Percentiles rank a stretch among this genome's conserved stretches.
Conservation (phyloP, 2,329 filamentous ascomycete species). For the Alternaria arbusti region DNA sequence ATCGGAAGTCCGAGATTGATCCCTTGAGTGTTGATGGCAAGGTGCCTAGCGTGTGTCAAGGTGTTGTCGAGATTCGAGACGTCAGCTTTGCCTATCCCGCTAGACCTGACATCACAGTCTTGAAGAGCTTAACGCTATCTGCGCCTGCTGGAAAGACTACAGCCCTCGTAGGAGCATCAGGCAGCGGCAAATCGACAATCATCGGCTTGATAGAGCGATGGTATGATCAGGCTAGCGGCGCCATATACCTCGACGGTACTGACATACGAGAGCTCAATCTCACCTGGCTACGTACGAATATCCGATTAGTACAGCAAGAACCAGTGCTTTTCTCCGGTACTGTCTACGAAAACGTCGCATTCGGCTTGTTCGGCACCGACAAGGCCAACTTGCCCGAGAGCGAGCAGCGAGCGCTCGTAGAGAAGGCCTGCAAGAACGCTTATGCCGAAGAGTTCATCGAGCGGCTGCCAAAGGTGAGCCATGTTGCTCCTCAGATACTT, state of each 20-base stretch:
- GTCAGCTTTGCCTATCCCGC: constrained; percentile 94
- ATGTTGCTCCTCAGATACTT: not conserved
- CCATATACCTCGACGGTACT: constrained; percentile 45
- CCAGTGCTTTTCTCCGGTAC: constrained; percentile 87
- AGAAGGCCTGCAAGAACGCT: constrained; percentile 85
- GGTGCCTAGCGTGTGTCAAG: constrained; percentile 28
- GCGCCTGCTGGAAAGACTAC: constrained; percentile 91
- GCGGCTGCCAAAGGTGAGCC: constrained; percentile 56
- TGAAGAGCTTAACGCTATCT: constrained; percentile 78
- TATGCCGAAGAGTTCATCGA: constrained; percentile 93
- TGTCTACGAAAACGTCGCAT: constrained; percentile 84
- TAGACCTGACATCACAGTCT: constrained; percentile 84
- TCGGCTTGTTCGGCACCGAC: constrained; percentile 74
- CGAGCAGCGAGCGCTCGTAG: constrained; percentile 73
- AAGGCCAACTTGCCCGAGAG: constrained; percentile 60
- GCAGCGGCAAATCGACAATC: constrained; percentile 92
- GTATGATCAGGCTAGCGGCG: constrained; percentile 42
- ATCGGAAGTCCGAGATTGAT: constrained; percentile 82
- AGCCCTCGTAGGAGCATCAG: constrained; percentile 90
- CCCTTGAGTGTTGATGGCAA: constrained; percentile 33
- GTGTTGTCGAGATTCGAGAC: constrained; percentile 74
- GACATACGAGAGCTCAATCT: constrained; percentile 83
- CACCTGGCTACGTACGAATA: constrained; percentile 88
- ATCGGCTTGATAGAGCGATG: constrained; percentile 72
- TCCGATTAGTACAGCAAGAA: constrained; percentile 90